Evolutionary conservation across 108 stramenopile genomes (phyloP).

Genomic region (Ochromonas danica): DNA sequence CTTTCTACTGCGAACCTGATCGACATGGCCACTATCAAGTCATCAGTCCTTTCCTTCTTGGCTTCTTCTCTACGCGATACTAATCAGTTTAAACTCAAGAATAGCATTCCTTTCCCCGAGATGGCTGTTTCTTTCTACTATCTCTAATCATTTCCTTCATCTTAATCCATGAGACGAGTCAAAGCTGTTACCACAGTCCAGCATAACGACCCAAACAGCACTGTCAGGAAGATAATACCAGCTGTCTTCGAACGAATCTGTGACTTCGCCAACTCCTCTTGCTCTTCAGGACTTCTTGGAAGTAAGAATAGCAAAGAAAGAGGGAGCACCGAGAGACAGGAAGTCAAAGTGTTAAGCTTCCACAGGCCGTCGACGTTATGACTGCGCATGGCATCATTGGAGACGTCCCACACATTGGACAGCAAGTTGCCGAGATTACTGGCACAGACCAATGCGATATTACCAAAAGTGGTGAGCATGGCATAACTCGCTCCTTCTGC

Average conservation of each 20-base stretch:
- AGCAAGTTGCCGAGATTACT: constrained; percentile 48
- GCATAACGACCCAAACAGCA: constrained; percentile 41
- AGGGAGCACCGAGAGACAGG: constrained; percentile 36
- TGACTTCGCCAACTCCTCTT: constrained; percentile 34
- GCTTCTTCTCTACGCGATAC: no score
- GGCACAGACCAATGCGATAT: constrained; percentile 52
- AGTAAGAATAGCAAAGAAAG: constrained; percentile 46
- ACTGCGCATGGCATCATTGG: constrained; percentile 47
- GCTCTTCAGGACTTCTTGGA: constrained; percentile 41
- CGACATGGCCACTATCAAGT: no score
- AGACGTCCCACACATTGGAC: constrained; percentile 50
- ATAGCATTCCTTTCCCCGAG: no score
- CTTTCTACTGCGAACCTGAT: no score
- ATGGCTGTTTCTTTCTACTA: no score
- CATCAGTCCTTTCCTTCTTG: no score
- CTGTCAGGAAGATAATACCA: constrained; percentile 42
- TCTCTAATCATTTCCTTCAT: neutral
- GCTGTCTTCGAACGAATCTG: constrained; percentile 27
- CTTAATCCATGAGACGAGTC: constrained; percentile 31
- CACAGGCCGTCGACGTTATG: constrained; percentile 45
- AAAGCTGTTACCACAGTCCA: constrained; percentile 42
- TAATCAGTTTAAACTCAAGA: no score
- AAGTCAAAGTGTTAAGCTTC: constrained; percentile 47
- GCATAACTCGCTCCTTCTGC: constrained; percentile 60
- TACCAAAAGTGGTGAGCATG: constrained; percentile 58